Conservation (phyloP, 805 yeast genomes). For the Nakazawaea sp. region DNA sequence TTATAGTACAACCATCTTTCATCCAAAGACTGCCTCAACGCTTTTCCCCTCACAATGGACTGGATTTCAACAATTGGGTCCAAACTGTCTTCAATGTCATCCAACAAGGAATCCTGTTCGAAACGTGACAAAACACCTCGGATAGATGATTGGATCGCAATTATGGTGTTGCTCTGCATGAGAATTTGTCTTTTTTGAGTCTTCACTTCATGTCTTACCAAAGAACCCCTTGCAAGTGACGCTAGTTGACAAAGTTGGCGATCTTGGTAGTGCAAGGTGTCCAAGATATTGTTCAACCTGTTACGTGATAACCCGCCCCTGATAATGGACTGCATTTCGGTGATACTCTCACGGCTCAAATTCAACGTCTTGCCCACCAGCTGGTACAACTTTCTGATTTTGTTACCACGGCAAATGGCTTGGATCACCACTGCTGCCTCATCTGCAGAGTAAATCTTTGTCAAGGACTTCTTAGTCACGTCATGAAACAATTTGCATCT, state of each 20-base stretch:
- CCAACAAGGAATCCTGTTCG: conserved; percentile 43
- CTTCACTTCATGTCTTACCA: conserved; percentile 24
- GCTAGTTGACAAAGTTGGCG: conserved; percentile 27
- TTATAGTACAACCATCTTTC: conserved; percentile 41
- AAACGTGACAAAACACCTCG: conserved; percentile 62
- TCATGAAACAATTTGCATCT: conserved; percentile 25
- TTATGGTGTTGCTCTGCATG: conserved; percentile 21
- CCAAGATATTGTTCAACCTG: conserved; percentile 32
- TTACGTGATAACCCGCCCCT: conserved; percentile 40
- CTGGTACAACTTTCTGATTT: conserved; percentile 11
- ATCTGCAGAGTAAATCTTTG: conserved; percentile 18
- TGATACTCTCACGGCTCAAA: conserved; percentile 4
- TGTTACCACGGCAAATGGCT: conserved; percentile 25
- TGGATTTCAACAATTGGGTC: conserved; percentile 42
- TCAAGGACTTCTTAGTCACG: conserved; percentile 14
- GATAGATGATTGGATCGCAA: conserved; percentile 47
- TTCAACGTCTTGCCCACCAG: conserved; percentile 14
- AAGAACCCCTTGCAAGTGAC: conserved; percentile 38
- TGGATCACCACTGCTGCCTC: conserved; percentile 29
- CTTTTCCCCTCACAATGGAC: conserved; percentile 42
- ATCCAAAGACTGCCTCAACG: conserved; percentile 28
- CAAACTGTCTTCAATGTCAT: conserved; percentile 41
- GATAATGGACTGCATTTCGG: conserved; percentile 33
- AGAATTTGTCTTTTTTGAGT: conserved; percentile 15
- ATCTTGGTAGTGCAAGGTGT: conserved; percentile 34